Evolutionary conservation across 2,329 filamentous ascomycete genomes (phyloP), one percentile per base, ranked within the genome.

Genomic region (Mariannaea elegans): DNA sequence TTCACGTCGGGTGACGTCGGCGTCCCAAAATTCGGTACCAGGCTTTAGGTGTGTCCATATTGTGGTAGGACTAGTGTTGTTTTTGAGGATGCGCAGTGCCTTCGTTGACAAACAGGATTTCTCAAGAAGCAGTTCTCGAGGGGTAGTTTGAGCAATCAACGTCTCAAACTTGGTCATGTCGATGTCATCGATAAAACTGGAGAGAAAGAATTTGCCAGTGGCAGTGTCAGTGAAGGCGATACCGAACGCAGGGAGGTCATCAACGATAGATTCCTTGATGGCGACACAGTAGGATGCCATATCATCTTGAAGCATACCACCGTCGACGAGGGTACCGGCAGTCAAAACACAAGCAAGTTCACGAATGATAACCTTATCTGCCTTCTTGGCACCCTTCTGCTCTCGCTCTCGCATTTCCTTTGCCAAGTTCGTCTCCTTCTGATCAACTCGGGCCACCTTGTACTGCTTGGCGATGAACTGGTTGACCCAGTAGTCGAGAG

Each of bases 361-460:
- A 73, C 95, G 87, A 45, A 88, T 90, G 68, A 99, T 99, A 69
- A 99, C 89, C 76, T 98, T 97, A 75, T 97, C 94, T 31, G 89
- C 90, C 75, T 94, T 95, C 70, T 89, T 91, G 46, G 80, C 80
- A 19, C 75, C 78, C 64, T 82, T 81, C 56, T 83, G 85, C 63
- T 91, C 92, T 47, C 94, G 87, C 76, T 99, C 95, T n/a, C 95
- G 90, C 95, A 99, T 98, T 76, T 99, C 94, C 75, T 99, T 99
- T 58, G 90, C 94, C 8, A 99, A 80, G 2, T 95, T 95, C 31
- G 93, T 97, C 78, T 99, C 95, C 83, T 94, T 94, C 75, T 99
- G 95, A 74, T 98, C 95, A 21, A 99, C 95, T 16, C 94, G 86
- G 7, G 95, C 95, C 53, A 99, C 96, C 77, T 99, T 99, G 86